These are phyloP conservation scores for Hansenula lynferdii DNA, from an alignment of 1,139 yeast genomes.

Conservation along the genomic window DNA sequence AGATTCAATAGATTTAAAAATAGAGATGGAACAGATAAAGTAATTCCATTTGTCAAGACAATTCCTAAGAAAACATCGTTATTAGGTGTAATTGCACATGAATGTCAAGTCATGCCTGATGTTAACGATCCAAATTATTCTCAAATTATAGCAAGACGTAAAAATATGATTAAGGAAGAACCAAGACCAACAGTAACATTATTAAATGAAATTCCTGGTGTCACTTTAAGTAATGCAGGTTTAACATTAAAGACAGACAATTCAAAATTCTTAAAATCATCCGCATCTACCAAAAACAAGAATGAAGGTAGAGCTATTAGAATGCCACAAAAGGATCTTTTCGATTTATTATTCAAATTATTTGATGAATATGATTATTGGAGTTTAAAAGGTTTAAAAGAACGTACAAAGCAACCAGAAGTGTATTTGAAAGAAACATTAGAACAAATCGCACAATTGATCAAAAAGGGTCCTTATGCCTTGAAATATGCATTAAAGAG, in stretches of 20 bases:
- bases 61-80: conserved; percentile 83
- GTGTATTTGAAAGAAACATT: conserved; percentile 85
- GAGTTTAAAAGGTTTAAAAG: conserved; percentile 92
- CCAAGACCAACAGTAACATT: conserved; percentile 74
- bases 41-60: conserved; percentile 70
- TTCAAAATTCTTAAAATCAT: conserved; percentile 56
- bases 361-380: conserved; percentile 96
- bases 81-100: conserved; percentile 87
- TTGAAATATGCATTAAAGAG: conserved; percentile 86
- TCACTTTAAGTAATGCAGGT: conserved; percentile 78
- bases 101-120: conserved; percentile 83
- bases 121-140: conserved; percentile 65
- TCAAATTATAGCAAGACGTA: conserved; percentile 52
- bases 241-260: conserved; percentile 69
- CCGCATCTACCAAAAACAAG: conserved; percentile 37
- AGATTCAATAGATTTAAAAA: conserved; percentile 32
- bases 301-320: conserved; percentile 88
- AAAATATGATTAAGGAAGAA: conserved; percentile 36
- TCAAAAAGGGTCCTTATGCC: conserved; percentile 95
- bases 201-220: conserved; percentile 82
- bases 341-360: conserved; percentile 81
- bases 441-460: conserved; percentile 84
- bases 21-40: conserved; percentile 41
- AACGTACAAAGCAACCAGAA: conserved; percentile 95
- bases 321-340: conserved; percentile 87